Base-by-base conservation (phyloP, 345 rosid genomes). In the Carallia brachiata region DNA sequence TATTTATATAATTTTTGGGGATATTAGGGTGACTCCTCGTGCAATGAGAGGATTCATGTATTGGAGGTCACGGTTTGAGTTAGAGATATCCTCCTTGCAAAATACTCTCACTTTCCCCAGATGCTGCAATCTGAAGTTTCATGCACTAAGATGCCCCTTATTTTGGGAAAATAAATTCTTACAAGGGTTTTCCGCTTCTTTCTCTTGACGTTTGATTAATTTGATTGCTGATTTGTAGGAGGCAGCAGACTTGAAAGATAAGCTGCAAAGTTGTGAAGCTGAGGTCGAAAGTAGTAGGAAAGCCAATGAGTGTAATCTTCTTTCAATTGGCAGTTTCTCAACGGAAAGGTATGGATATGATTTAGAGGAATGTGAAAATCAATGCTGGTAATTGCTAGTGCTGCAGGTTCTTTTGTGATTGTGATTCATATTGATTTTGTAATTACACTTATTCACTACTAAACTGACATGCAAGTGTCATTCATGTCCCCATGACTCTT, bases 261-360 rank as follows among this genome's bases (percentile, higher is more conserved):
- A 89, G 75, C 86, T 89, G 69, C 87, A 82, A 76, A 89, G 77
- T 75, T 90, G 84, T 76, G 95, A 95, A 84, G 88, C 89, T 69
- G 96, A 95, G 78, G 70, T 88, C 56, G 96, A 95, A 80, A 83
- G 77, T 73, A 68, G 74, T 70, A 79, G 91, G 85, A 92, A 90
- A 80, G 78, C 87, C 27, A 83, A 83, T 73, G 97, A 95, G 81
- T 74, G 81, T 70, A 74, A 66, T 70, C 87, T 90, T 73, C 80
- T 95, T 64, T 96, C 96, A 18, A 68, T 90, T 54, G 74, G 89
- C 70, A 86, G 85, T 78, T 82, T 88, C 71, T 73, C 85, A 61
- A 57, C 61, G 17, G 82, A 85, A 82, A 81, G 76, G 98, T 89
- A 75, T 39, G 79, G 61, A 17, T 13, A 62, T 70, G 36, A 72